Conservation (phyloP, 495 filamentous ascomycete genomes). For the Lophiostoma macrostomum region DNA sequence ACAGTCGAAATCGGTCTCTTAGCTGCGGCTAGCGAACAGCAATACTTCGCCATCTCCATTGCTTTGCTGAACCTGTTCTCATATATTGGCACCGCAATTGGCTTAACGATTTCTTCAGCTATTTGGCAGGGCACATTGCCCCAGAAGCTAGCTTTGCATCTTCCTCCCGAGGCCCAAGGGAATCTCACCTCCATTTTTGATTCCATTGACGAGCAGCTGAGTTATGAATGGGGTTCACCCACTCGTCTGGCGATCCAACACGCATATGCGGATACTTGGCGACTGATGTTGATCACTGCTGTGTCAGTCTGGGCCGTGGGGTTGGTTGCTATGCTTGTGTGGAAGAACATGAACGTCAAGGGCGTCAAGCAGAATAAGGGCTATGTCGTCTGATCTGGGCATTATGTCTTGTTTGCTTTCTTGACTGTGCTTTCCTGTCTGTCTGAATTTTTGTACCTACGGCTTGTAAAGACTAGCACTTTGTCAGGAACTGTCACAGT, state of each 20-base stretch:
- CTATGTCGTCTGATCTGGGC: constrained; percentile 7
- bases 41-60: constrained; percentile 63
- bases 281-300: constrained; percentile 31
- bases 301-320: constrained; percentile 19
- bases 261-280: constrained; percentile 33
- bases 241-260: constrained; percentile 28
- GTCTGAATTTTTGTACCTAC: no score
- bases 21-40: constrained; percentile 56
- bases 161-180: constrained; percentile 49
- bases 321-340: constrained; percentile 20
- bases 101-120: constrained; percentile 57
- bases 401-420: no score
- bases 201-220: constrained; percentile 37
- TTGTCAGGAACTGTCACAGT: no score
- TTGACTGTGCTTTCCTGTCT: no score
- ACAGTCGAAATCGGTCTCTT: constrained; percentile 64
- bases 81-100: constrained; percentile 64
- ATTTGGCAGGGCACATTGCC: constrained; percentile 66
- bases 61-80: constrained; percentile 60
- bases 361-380: constrained; percentile 23
- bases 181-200: constrained; percentile 53
- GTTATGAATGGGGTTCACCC: constrained; percentile 30
- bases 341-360: constrained; percentile 29
- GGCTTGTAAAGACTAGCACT: no score
- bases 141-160: constrained; percentile 47